Conservation (phyloP, 345 rosid species). For the Aurinia saxatilis region DNA sequence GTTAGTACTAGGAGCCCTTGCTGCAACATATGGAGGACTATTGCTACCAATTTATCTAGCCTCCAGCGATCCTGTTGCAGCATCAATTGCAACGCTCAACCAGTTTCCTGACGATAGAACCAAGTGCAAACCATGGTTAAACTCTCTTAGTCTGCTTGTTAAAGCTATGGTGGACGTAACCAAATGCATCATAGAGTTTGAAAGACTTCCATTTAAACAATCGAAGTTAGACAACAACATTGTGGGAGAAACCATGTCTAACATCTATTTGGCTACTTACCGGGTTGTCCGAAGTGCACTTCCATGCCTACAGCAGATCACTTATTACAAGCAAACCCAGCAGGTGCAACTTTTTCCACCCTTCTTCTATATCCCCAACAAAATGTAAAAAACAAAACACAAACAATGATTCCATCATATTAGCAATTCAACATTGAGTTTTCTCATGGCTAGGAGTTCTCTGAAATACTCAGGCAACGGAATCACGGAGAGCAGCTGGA, state of each 20-base stretch:
- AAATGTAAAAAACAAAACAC: background rate
- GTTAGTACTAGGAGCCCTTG: constrained; percentile 61
- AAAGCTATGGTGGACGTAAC: constrained; percentile 49
- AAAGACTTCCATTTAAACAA: constrained; percentile 37
- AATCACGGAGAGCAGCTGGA: constrained; percentile 45
- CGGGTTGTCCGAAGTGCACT: constrained; percentile 54
- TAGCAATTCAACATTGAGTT: constrained; percentile 10
- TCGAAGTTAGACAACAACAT: constrained; percentile 33
- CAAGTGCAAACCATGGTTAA: constrained; percentile 39
- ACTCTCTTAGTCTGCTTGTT: constrained; percentile 44
- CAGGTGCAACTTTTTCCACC: constrained; percentile 53
- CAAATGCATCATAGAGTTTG: constrained; percentile 49
- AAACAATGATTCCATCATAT: background rate
- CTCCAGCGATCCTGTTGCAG: constrained; percentile 45
- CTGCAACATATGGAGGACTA: constrained; percentile 51
- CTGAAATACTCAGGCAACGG: constrained; percentile 32
- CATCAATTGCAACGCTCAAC: constrained; percentile 47
- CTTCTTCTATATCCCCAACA: constrained; percentile 2
- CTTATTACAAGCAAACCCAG: constrained; percentile 39
- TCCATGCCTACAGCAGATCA: constrained; percentile 49
- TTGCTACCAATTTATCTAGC: constrained; percentile 45
- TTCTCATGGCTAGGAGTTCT: constrained; percentile 22
- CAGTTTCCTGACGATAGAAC: constrained; percentile 38
- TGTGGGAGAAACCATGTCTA: constrained; percentile 37
- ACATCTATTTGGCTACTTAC: constrained; percentile 50